Percentiles rank a stretch among this genome's conserved stretches.
Evolutionary conservation across 164 flowering plant species (phyloP).

Genomic region (Amborella trichopoda): DNA sequence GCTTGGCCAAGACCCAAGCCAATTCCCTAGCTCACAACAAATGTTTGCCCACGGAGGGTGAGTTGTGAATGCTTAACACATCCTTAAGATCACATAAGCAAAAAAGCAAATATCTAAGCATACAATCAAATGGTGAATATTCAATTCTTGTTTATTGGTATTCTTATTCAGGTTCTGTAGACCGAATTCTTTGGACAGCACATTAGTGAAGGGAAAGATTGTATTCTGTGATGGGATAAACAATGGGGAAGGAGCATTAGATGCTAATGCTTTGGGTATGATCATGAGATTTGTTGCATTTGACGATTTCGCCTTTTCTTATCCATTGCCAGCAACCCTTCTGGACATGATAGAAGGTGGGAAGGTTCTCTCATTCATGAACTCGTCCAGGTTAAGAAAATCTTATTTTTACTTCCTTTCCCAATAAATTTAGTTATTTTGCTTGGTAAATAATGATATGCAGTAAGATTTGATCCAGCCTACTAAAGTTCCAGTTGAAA

Average conservation of each 20-base stretch:
- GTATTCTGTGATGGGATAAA: neutral
- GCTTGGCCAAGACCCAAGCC: no score
- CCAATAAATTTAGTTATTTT: no score
- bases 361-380: neutral
- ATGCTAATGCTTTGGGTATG: neutral
- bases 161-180: neutral
- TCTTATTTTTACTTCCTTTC: neutral
- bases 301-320: neutral
- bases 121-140: no score
- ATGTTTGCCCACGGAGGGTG: no score
- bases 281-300: neutral
- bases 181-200: neutral
- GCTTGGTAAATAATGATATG: neutral
- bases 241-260: no score
- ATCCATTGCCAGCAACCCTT: neutral
- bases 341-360: neutral
- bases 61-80: no score
- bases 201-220: neutral
- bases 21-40: no score
- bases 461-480: no score
- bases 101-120: no score
- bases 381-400: constrained; percentile 2
- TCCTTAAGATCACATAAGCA: no score
- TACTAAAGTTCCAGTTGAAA: no score
- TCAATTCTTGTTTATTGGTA: no score